Evolutionary conservation across 2,329 filamentous ascomycete species (phyloP).

Genomic region (Beauveria sp.): DNA sequence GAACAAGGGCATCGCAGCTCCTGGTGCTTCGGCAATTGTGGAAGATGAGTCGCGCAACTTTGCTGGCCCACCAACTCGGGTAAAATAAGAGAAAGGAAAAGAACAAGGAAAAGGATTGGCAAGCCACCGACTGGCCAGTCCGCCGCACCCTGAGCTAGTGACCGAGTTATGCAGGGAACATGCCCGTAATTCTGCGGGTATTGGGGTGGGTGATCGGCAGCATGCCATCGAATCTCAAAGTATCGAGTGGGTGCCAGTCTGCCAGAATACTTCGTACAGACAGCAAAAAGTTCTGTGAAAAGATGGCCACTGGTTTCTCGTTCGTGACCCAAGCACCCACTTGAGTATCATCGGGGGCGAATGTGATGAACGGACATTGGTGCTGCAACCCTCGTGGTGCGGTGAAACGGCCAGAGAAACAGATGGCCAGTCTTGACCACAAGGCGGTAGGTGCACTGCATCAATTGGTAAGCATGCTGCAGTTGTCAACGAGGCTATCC

Average conservation of each 20-base stretch:
- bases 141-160: neutral
- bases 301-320: no score
- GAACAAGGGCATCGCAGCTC: no score
- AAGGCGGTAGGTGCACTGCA: neutral
- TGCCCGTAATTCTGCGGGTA: neutral
- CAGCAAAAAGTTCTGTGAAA: neutral
- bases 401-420: neutral
- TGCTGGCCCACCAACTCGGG: no score
- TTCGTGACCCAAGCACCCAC: neutral
- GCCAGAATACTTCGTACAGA: neutral
- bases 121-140: neutral
- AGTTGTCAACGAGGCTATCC: no score
- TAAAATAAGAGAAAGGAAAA: neutral
- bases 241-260: neutral
- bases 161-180: neutral
- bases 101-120: neutral
- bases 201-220: conserved; percentile 1
- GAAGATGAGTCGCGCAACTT: neutral
- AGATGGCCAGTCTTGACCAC: neutral
- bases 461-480: neutral
- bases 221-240: conserved; percentile 5
- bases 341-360: neutral
- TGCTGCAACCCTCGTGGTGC: neutral
- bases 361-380: neutral
- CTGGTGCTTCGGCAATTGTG: neutral